These are phyloP conservation scores for Cardamine chenopodiifolia DNA, from an alignment of 345 rosid genomes.

Conservation along the genomic window DNA sequence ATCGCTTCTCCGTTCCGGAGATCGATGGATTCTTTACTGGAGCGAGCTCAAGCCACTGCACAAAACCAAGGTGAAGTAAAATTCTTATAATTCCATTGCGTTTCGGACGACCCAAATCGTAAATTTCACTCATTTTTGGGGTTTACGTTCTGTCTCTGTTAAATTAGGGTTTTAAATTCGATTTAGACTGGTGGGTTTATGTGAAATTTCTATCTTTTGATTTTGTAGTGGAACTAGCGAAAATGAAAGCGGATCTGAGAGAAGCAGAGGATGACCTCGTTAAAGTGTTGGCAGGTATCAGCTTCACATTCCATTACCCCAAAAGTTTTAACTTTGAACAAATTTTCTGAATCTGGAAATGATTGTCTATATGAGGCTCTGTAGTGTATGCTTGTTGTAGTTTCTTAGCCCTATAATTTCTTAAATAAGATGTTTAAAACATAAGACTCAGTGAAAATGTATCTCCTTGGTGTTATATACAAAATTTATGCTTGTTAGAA, in stretches of 20 bases:
- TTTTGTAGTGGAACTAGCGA: conserved; percentile 54
- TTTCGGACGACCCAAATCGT: not conserved
- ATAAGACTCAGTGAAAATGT: not conserved
- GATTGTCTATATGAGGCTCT: not conserved
- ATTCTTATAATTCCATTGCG: not conserved
- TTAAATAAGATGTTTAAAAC: not conserved
- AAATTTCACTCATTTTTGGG: not conserved
- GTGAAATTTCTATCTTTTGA: not conserved
- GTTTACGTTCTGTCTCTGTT: not conserved
- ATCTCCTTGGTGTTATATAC: not conserved
- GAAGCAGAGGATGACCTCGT: conserved; percentile 87
- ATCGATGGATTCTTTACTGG: conserved; percentile 53
- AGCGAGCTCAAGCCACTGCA: conserved; percentile 53
- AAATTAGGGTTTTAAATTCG: conserved; percentile 38
- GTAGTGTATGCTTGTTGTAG: not conserved
- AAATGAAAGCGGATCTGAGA: conserved; percentile 61
- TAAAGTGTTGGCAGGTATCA: conserved; percentile 68
- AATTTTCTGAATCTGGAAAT: not conserved
- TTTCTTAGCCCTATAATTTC: not conserved
- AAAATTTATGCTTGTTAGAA: not conserved
- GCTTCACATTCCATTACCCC: conserved; percentile 3
- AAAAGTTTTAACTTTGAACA: conserved; percentile 17
- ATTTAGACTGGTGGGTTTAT: conserved; percentile 16
- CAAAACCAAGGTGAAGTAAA: conserved; percentile 55
- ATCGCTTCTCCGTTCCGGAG: conserved; percentile 48